Base-by-base conservation (phyloP, 1,284 basidiomycete species). In the Ceratobasidium sp. region DNA sequence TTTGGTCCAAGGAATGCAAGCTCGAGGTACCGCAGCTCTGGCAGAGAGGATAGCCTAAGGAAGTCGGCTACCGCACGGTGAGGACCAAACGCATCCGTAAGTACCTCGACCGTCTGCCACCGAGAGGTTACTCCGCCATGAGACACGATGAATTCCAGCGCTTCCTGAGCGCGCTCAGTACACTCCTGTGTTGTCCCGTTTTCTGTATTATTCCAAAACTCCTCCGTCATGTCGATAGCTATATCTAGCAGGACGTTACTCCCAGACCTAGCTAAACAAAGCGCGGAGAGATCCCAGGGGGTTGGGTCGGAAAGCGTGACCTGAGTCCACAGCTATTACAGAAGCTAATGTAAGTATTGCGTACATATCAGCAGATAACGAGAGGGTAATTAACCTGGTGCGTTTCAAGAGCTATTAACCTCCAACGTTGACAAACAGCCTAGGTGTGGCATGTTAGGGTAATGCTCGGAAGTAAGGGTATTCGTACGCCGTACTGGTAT, bases 111-210 rank as follows among this genome's bases (percentile, higher is more conserved):
- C 7, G 31, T 20, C 26, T n/a, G 35, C 69, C 69, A 74, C 31
- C 71, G 49, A 2, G 71, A n/a, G 17, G 71, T 35, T 3, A 63
- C 71, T 26, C 71, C 71, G 13, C 69, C 69, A 49, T 37, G 69
- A 28, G 42, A 45, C 31, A 63, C 58, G 58, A 74, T 74, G 47
- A 63, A 74, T 15, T 58, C n/a, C 58, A 31, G 58, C 11, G 31
- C 23, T 33, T 49, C 42, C n/a, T 28, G 63, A 26, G 63, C 54
- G 15, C 28, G 26, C 54, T 58, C 28, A 15, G 28, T 28, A 20
- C 23, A 31, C 28, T 49, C 28, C 20, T 51, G 26, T 31, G 31
- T 28, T 1, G 26, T n/a, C 11, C 64, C 45, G 13, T 33, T 15
- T 11, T 60, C 39, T 28, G 39, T 20, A 11, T 58, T 13, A 37